Percentiles rank a stretch among this genome's conserved stretches.
Evolutionary conservation across 83 land plant species (phyloP).

Genomic region (Diphasiastrum complanatum): DNA sequence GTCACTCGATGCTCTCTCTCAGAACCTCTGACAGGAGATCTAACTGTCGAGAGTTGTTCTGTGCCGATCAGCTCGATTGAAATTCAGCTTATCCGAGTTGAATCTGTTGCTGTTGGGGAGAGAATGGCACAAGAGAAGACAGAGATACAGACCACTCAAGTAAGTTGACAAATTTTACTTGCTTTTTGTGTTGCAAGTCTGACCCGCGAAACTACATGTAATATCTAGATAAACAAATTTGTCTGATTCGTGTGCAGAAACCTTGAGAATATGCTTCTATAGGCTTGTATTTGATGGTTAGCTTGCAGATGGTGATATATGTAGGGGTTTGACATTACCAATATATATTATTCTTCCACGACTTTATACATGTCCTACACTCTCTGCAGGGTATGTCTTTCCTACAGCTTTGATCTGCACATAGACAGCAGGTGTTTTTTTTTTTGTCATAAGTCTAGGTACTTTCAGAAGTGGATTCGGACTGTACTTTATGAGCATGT

Average conservation of each 20-base stretch:
- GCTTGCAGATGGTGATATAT: conserved; percentile 91
- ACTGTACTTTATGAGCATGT: no score
- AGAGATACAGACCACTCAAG: conserved; percentile 79
- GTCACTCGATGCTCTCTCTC: conserved; percentile 52
- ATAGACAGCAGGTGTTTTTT: no score
- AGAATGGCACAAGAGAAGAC: conserved; percentile 52
- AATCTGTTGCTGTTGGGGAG: conserved; percentile 65
- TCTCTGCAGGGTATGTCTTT: conserved; percentile 61
- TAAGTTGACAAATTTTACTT: conserved; percentile 5
- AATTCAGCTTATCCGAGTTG: conserved; percentile 54
- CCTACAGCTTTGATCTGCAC: no score
- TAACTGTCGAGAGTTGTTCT: conserved; percentile 59
- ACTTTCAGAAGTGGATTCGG: no score
- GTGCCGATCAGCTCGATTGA: conserved; percentile 77
- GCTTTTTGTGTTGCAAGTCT: neutral
- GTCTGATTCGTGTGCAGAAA: neutral
- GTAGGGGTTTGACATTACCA: conserved; percentile 50
- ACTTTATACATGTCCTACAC: conserved; percentile 70
- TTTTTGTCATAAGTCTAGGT: no score
- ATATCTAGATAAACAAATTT: neutral
- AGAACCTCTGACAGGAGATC: conserved; percentile 63
- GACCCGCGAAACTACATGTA: neutral
- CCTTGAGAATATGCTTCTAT: neutral
- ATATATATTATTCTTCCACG: conserved; percentile 79
- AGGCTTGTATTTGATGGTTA: conserved; percentile 13